Base-by-base conservation (phyloP, 805 yeast species). In the Hanseniaspora valbyensis region DNA sequence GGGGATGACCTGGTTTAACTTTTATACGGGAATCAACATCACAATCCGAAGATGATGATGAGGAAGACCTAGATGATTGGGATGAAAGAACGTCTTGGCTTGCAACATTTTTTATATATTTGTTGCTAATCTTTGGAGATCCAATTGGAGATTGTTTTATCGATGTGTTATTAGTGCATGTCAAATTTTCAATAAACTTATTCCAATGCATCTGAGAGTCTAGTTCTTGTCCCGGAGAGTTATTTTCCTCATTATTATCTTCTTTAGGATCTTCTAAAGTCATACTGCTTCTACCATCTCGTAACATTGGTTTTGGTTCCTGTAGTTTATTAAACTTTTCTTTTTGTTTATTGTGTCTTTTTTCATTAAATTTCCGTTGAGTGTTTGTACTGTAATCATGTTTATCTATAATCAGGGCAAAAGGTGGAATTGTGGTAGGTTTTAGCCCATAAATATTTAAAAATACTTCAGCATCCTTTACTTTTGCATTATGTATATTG, bases 361-460 rank as follows among this genome's bases (percentile, higher is more conserved):
- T 49, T 29, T 42, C 25, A 33, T 42, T 42, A 29, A 34, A 49
- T 40, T 30, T 40, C 26, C 33, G 32, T 29, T 48, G 51, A 14
- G 51, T 48, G 32, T 38, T 48, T 8, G 37, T 48, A 16, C 30
- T 38, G 21, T 32, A 14, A 26, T 38, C 28, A 22, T 22, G 19
- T 12, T n/a, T 10, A 22, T 36, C 70, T 62, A 55, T 71, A 52
- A 79, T 83, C 40, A 82, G 61, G 0, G 77, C 87, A 64, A 77
- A 83, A 1, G 83, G 80, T 1, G 90, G 90, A 0, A 74, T 67
- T 0, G 78, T 69, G 0, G 63, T 62, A 1, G 75, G 72, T 37
- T 61, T 62, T 33, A 69, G 65, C 0, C 69, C 58, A 50, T 69
- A 68, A 26, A 61, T 58, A 41, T 66, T 61, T 21, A 69, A 52